A percentile compares a stretch with the other conserved stretches of the same genome.
phyloP scores from a whole-genome alignment of 2,329 filamentous ascomycete genomes.

The Pseudofabraea citricarpa region DNA sequence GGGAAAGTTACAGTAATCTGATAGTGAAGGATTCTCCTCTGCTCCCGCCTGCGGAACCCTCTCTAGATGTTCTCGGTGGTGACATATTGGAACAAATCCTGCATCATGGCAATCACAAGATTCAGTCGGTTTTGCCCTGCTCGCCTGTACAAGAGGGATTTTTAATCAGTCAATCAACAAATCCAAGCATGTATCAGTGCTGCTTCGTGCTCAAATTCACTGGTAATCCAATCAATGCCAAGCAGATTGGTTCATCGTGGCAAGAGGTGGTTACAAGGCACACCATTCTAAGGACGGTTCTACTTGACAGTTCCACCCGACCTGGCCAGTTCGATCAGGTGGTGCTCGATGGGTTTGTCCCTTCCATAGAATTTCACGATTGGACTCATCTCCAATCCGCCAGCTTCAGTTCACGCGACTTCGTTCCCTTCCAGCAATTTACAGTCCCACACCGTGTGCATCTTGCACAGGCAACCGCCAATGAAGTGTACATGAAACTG shows the following conservation, averaged over 20 bases:
- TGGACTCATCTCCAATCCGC: not conserved
- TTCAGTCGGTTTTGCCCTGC: not conserved
- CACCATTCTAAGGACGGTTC: not conserved
- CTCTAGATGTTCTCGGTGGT: too few relatives aligned
- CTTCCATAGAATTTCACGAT: not conserved
- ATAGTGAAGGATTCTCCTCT: too few relatives aligned
- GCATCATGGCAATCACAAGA: too few relatives aligned
- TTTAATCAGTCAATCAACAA: not conserved
- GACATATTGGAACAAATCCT: too few relatives aligned
- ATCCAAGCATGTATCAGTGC: not conserved
- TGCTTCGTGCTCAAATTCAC: not conserved
- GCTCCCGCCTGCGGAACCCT: too few relatives aligned
- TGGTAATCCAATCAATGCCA: not conserved
- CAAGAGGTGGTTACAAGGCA: not conserved
- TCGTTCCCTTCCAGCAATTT: not conserved
- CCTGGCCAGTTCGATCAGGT: not conserved
- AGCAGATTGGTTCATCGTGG: not conserved
- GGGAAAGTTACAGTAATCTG: too few relatives aligned
- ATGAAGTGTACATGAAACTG: not conserved
- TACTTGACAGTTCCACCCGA: not conserved
- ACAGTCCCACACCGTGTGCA: not conserved
- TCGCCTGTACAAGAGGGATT: not conserved
- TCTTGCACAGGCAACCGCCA: not conserved
- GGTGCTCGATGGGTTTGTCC: not conserved
- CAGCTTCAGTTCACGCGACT: too few relatives aligned